These are phyloP conservation scores for Pseudocercospora eumusae DNA, from an alignment of 2,329 filamentous ascomycete genomes.

Conservation along the genomic window DNA sequence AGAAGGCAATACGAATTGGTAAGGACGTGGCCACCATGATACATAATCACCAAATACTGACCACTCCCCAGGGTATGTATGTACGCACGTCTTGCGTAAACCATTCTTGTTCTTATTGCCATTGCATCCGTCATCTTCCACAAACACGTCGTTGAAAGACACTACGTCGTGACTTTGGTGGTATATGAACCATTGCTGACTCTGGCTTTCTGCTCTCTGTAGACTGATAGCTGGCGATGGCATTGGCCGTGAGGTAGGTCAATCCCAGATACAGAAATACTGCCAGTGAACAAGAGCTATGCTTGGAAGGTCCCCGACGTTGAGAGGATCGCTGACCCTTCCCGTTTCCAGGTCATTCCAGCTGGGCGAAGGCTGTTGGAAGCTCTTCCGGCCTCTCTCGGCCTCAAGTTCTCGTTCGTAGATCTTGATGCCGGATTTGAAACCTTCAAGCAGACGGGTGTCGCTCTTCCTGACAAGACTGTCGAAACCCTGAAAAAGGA, in stretches of 20 bases:
- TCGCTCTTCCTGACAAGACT: slow-evolving; percentile 84
- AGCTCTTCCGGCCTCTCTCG: slow-evolving; percentile 85
- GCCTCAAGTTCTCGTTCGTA: slow-evolving; percentile 90
- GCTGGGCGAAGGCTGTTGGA: slow-evolving; percentile 88
- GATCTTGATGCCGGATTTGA: slow-evolving; percentile 92
- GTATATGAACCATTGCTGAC: neutral
- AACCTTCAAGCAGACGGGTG: slow-evolving; percentile 86
- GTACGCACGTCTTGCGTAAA: neutral
- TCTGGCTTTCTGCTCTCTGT: neutral
- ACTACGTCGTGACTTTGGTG: slow-evolving; percentile 54
- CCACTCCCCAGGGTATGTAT: neutral
- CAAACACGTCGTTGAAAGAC: neutral
- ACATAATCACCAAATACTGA: neutral
- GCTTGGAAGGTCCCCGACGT: neutral
- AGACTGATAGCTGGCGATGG: slow-evolving; percentile 85
- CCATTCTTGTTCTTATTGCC: neutral
- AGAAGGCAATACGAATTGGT: slow-evolving; percentile 12
- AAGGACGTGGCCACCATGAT: neutral
- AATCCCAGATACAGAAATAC: neutral
- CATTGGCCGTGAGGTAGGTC: slow-evolving; percentile 86
- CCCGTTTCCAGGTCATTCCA: slow-evolving; percentile 60
- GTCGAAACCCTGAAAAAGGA: slow-evolving; percentile 84
- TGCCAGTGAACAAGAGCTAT: too few species aligned
- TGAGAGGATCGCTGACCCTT: neutral
- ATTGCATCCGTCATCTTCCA: neutral